Percentiles rank a stretch among this genome's conserved stretches.
Conservation (phyloP, 768 basidiomycete genomes). For the Lactarius hatsudake region DNA sequence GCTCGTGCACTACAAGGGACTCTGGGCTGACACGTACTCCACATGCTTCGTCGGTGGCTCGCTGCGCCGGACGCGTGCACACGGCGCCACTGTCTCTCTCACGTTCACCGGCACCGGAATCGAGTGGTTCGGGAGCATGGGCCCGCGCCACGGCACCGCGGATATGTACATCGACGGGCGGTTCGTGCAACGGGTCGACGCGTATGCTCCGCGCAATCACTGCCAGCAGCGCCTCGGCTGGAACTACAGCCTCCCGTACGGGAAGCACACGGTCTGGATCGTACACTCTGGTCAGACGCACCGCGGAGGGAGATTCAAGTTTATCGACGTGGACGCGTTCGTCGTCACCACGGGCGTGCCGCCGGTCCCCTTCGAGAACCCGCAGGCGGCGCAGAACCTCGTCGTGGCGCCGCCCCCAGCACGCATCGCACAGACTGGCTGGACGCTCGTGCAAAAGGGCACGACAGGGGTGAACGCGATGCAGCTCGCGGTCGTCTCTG, state of each 20-base stretch:
- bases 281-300: slow-evolving; percentile 50
- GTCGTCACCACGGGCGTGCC: slow-evolving; percentile 52
- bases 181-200: slow-evolving; percentile 44
- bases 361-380: slow-evolving; percentile 6
- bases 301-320: slow-evolving; percentile 31
- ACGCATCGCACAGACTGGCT: slow-evolving; percentile 33
- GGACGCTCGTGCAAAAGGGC: slow-evolving; percentile 64
- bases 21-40: slow-evolving; percentile 57
- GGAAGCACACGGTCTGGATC: slow-evolving; percentile 62
- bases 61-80: slow-evolving; percentile 48
- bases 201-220: slow-evolving; percentile 37
- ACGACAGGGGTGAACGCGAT: slow-evolving; percentile 76
- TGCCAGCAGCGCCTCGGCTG: slow-evolving; percentile 67
- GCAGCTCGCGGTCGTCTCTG: slow-evolving; percentile 69
- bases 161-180: slow-evolving; percentile 58
- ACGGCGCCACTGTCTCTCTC: slow-evolving; percentile 51
- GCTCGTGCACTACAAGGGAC: slow-evolving; percentile 58
- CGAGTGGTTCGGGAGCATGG: slow-evolving; percentile 72
- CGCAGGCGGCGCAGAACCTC: slow-evolving; percentile 17
- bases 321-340: slow-evolving; percentile 62
- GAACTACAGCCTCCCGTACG: slow-evolving; percentile 48
- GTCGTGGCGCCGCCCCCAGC: slow-evolving; percentile 20
- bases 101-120: slow-evolving; percentile 69
- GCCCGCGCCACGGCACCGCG: slow-evolving; percentile 52
- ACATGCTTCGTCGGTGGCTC: slow-evolving; percentile 49